Conservation (phyloP, 2,329 filamentous ascomycete species). For the Botrytis paeoniae region DNA sequence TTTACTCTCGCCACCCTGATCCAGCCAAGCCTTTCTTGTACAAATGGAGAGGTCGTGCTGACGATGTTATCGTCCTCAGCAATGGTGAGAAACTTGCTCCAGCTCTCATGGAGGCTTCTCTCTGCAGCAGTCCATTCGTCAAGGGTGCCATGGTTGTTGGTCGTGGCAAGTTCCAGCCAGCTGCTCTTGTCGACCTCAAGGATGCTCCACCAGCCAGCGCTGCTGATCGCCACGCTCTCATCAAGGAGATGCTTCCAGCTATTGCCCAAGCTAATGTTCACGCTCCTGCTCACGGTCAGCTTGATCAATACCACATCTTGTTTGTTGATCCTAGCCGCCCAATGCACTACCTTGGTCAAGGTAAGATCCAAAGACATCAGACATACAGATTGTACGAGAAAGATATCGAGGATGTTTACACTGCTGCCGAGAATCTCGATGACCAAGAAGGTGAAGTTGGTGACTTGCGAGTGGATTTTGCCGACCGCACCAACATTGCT, state of each 20-base stretch:
- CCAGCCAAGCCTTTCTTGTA: conserved; percentile 24
- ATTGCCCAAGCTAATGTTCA: conserved; percentile 37
- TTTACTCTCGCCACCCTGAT: conserved; percentile 24
- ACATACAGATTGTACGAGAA: conserved; percentile 36
- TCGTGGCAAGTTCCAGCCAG: conserved; percentile 26
- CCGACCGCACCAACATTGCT: conserved; percentile 14
- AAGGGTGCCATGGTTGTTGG: conserved; percentile 40
- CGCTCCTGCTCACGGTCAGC: conserved; percentile 35
- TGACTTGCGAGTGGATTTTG: conserved; percentile 20
- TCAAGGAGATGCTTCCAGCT: conserved; percentile 36
- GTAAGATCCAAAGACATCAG: conserved; percentile 39
- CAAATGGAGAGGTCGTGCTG: conserved; percentile 23
- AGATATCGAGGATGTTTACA: conserved; percentile 40
- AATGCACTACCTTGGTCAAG: conserved; percentile 39
- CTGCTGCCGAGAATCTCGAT: conserved; percentile 23
- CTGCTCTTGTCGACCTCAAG: conserved; percentile 23
- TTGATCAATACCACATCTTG: conserved; percentile 35
- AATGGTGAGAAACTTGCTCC: conserved; percentile 48
- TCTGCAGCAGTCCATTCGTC: conserved; percentile 40
- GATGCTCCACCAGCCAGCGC: conserved; percentile 6
- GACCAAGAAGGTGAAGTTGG: conserved; percentile 10
- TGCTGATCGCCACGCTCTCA: conserved; percentile 17
- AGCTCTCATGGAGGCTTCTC: conserved; percentile 40
- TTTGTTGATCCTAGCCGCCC: conserved; percentile 38
- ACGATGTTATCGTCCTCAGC: conserved; percentile 27